Conservation (phyloP, 495 filamentous ascomycete genomes). For the Penicillium manginii region DNA sequence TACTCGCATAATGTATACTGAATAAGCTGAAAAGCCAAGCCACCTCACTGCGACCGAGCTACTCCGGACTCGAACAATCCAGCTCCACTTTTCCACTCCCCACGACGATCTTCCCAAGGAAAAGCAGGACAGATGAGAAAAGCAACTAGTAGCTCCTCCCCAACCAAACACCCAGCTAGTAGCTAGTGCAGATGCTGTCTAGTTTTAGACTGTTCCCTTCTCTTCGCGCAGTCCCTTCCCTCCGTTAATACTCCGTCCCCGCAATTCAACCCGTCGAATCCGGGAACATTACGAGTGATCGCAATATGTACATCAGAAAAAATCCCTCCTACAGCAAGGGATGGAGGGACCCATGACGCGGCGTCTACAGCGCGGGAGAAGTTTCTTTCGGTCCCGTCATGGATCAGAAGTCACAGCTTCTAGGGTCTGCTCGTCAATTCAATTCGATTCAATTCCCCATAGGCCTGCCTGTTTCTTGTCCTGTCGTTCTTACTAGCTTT, state of each 20-base stretch:
- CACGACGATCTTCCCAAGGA: constrained; percentile 12
- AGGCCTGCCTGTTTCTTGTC: neutral
- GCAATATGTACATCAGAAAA: constrained; percentile 11
- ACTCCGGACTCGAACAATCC: constrained; percentile 15
- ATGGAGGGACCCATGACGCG: constrained; percentile 21
- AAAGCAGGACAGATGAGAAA: constrained; percentile 3
- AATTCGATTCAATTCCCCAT: neutral
- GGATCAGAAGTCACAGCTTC: neutral
- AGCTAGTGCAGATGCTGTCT: neutral
- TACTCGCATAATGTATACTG: neutral
- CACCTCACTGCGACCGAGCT: constrained; percentile 19
- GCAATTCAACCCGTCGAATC: constrained; percentile 11
- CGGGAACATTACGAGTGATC: constrained; percentile 10
- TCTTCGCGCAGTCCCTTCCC: constrained; percentile 2
- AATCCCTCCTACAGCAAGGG: constrained; percentile 22
- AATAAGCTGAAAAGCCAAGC: constrained; percentile 8
- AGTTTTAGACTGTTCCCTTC: constrained; percentile 3
- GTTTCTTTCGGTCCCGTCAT: neutral
- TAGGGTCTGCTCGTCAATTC: neutral
- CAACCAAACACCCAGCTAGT: neutral
- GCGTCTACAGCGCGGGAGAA: constrained; percentile 7
- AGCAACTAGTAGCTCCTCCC: neutral
- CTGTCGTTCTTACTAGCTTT: constrained; percentile 2
- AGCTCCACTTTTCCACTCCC: constrained; percentile 1
- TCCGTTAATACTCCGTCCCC: constrained; percentile 24